Evolutionary conservation across 345 rosid genomes (phyloP).

Genomic region (Orychophragmus violaceus): DNA sequence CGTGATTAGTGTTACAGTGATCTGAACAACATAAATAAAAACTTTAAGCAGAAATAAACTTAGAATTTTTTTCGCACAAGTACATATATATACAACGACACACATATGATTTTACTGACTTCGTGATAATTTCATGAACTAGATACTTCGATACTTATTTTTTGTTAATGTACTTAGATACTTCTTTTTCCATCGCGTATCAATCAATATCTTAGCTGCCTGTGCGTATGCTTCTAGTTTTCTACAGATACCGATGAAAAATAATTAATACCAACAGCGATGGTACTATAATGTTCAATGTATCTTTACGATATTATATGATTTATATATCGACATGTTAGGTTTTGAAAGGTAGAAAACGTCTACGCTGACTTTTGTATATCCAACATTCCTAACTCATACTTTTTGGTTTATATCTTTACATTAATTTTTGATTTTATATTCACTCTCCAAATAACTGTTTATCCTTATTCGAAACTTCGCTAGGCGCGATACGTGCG

Average conservation of each 20-base stretch:
- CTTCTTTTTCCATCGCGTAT: not conserved
- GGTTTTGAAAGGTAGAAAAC: constrained; percentile 19
- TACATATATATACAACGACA: too few relatives aligned
- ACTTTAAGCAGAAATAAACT: too few relatives aligned
- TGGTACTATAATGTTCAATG: constrained; percentile 8
- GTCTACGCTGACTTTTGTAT: constrained; percentile 13
- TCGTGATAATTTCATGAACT: not conserved
- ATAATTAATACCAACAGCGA: constrained; percentile 6
- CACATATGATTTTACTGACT: not conserved
- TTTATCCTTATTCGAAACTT: too few relatives aligned
- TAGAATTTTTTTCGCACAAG: too few relatives aligned
- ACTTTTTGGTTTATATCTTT: not conserved
- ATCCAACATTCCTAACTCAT: not conserved
- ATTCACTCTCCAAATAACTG: too few relatives aligned
- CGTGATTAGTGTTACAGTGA: not conserved
- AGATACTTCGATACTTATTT: not conserved
- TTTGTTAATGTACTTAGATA: not conserved
- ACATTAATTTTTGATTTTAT: not conserved
- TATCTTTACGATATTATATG: not conserved
- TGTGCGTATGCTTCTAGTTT: not conserved
- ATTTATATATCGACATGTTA: not conserved
- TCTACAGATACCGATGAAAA: constrained; percentile 12
- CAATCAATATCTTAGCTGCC: not conserved
- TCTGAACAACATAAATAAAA: too few relatives aligned
- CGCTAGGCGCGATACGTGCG: too few relatives aligned